Evolutionary conservation across 768 basidiomycete species (phyloP).

Genomic region (Mycena olivaceomarginata): DNA sequence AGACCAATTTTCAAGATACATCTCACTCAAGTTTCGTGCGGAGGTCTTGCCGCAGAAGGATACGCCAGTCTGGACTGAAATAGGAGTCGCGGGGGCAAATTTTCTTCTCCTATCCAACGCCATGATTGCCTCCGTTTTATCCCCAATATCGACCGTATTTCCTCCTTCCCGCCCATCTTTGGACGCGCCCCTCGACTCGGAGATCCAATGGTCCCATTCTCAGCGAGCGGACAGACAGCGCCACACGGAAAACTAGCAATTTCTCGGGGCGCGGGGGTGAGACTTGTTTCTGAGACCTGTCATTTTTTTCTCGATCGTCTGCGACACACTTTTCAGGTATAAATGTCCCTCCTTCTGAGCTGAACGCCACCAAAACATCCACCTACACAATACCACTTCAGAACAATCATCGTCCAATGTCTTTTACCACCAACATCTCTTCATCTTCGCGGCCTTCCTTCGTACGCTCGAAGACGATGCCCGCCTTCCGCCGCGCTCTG

Average conservation of each 20-base stretch:
- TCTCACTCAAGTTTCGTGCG: neutral
- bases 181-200: neutral
- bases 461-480: conserved; percentile 26
- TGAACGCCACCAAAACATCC: neutral
- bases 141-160: too few species aligned
- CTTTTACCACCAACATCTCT: neutral
- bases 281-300: conserved; percentile 28
- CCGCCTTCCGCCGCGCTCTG: conserved; percentile 20
- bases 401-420: neutral
- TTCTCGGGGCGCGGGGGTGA: neutral
- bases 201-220: neutral
- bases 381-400: neutral
- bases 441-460: conserved; percentile 19
- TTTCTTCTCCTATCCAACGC: conserved; percentile 22
- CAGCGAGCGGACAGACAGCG: neutral
- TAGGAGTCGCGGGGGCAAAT: conserved; percentile 28
- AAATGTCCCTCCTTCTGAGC: neutral
- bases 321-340: conserved; percentile 26
- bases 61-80: neutral
- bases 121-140: conserved; percentile 1
- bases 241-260: neutral
- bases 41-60: neutral
- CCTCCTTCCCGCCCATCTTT: conserved; percentile 7
- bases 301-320: neutral
- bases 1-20: neutral